Conservation (phyloP, 1,139 yeast genomes). For the Yueomyces sp. region DNA sequence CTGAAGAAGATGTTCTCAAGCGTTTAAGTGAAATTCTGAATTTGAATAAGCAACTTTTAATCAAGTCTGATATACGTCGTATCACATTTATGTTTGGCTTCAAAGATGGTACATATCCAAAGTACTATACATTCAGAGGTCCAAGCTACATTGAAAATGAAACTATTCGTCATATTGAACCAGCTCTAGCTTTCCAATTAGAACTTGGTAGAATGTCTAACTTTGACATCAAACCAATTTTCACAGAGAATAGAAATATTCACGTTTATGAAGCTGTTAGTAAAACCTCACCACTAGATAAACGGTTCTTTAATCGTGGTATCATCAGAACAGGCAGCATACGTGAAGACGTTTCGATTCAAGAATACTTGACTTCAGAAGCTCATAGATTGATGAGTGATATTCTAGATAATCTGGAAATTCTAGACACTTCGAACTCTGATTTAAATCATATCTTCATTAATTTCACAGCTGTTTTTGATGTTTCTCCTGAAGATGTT, state of each 20-base stretch:
- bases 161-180: conserved; percentile 94
- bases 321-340: conserved; percentile 92
- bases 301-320: conserved; percentile 93
- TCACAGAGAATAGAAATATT: conserved; percentile 92
- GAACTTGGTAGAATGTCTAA: conserved; percentile 90
- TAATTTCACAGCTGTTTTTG: conserved; percentile 90
- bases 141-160: conserved; percentile 73
- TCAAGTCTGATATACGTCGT: conserved; percentile 71
- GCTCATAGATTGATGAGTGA: conserved; percentile 93
- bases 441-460: conserved; percentile 94
- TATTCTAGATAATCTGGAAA: conserved; percentile 86
- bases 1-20: conserved; percentile 56
- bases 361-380: conserved; percentile 90
- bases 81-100: conserved; percentile 82
- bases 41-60: conserved; percentile 58
- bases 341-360: conserved; percentile 81
- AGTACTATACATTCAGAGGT: conserved; percentile 89
- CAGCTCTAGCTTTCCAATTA: conserved; percentile 94
- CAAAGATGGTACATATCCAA: conserved; percentile 78
- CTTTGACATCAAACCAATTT: conserved; percentile 87
- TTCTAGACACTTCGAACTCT: conserved; percentile 86
- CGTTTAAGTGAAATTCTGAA: conserved; percentile 55
- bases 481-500: conserved; percentile 87
- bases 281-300: conserved; percentile 85
- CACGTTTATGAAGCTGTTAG: conserved; percentile 96